These are phyloP conservation scores for Phialophora macrospora DNA, from an alignment of 2,329 filamentous ascomycete genomes.

Conservation along the genomic window DNA sequence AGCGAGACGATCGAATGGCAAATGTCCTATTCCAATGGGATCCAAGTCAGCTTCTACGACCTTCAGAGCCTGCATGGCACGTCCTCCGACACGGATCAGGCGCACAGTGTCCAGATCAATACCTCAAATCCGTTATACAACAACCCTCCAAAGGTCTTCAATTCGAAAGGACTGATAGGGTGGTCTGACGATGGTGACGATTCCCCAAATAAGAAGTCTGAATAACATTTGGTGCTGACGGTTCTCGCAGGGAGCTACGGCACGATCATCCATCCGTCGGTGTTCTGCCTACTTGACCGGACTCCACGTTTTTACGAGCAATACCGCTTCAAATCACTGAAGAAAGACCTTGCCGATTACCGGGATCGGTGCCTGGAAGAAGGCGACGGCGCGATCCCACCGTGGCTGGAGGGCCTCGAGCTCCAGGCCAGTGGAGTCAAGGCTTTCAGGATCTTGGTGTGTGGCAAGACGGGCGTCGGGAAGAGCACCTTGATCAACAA, in stretches of 20 bases:
- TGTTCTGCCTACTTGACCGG: slow-evolving; percentile 43
- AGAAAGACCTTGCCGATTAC: slow-evolving; percentile 34
- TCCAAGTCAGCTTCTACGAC: slow-evolving; percentile 35
- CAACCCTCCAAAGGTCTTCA: slow-evolving; percentile 32
- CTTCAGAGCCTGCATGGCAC: slow-evolving; percentile 30
- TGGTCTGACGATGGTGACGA: slow-evolving; percentile 39
- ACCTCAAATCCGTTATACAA: slow-evolving; percentile 25
- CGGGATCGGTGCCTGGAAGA: slow-evolving; percentile 39
- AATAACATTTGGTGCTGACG: background rate
- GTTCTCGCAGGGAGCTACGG: slow-evolving; percentile 34
- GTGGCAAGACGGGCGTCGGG: slow-evolving; percentile 44
- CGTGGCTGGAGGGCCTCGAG: slow-evolving; percentile 40
- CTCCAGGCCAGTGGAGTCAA: slow-evolving; percentile 39
- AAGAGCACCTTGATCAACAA: slow-evolving; percentile 45
- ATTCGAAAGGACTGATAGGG: slow-evolving; percentile 26
- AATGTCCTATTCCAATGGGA: slow-evolving; percentile 31
- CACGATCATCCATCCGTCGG: slow-evolving; percentile 45
- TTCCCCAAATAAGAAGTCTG: background rate
- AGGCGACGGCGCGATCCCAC: slow-evolving; percentile 38
- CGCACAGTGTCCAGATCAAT: slow-evolving; percentile 34
- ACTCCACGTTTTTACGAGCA: slow-evolving; percentile 41
- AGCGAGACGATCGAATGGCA: slow-evolving; percentile 36
- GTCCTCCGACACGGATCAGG: slow-evolving; percentile 21
- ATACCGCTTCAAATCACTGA: slow-evolving; percentile 38
- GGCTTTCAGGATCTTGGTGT: slow-evolving; percentile 45